Conservation (phyloP, 768 basidiomycete species). For the Phanerochaete carnosa region DNA sequence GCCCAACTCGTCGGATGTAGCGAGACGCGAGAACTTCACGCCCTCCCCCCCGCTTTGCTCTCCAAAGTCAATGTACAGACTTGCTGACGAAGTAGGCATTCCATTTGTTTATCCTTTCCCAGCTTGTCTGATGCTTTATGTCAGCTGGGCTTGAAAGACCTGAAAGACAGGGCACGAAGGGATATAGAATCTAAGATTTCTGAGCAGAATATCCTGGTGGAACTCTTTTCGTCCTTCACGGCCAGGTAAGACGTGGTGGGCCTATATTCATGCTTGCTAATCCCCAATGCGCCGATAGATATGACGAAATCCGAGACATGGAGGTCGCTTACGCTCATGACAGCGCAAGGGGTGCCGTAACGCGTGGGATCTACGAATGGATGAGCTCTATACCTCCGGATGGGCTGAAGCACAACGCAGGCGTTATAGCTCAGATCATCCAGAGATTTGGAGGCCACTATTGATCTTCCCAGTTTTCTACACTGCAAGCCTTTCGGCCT, state of each 20-base stretch:
- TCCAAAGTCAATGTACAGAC: constrained; percentile 42
- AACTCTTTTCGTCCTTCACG: constrained; percentile 21
- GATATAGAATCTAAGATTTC: constrained; percentile 16
- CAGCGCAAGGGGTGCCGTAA: not conserved
- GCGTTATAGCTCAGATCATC: not conserved
- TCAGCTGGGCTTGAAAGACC: not conserved
- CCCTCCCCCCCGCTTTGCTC: constrained; percentile 26
- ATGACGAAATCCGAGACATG: constrained; percentile 5
- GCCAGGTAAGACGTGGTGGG: not conserved
- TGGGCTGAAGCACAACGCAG: not conserved
- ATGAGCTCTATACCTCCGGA: not conserved
- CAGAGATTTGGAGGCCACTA: not conserved
- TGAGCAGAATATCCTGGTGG: constrained; percentile 17
- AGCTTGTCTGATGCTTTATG: not conserved
- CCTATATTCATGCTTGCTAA: too few species aligned
- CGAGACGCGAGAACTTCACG: not conserved
- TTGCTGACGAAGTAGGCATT: constrained; percentile 34
- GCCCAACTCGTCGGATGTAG: not conserved
- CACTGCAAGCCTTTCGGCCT: not conserved
- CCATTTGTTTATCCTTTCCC: too few species aligned
- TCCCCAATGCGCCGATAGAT: not conserved
- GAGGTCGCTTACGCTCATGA: not conserved
- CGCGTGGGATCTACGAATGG: not conserved
- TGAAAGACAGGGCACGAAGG: constrained; percentile 11
- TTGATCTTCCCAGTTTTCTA: not conserved